Conservation (phyloP, 345 rosid genomes). For the Rhodamnia rubescens region DNA sequence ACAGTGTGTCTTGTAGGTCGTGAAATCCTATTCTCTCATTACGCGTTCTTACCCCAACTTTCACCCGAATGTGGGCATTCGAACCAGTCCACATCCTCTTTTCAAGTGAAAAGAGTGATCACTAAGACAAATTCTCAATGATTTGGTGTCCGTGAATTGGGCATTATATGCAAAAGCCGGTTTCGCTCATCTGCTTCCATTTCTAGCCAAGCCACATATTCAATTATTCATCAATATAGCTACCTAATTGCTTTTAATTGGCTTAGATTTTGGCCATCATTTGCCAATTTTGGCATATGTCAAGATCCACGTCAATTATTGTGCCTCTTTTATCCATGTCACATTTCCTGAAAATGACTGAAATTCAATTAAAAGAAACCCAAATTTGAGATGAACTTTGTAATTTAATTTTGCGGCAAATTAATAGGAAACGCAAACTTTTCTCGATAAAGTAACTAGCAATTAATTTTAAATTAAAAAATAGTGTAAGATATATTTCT, state of each 20-base stretch:
- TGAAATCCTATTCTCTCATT: no score
- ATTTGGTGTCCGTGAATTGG: not conserved
- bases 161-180: not conserved
- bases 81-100: no score
- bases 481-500: not conserved
- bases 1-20: no score
- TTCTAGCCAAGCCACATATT: not conserved
- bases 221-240: not conserved
- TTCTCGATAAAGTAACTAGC: not conserved
- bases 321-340: not conserved
- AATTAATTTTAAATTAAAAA: not conserved
- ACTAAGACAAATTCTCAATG: no score
- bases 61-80: no score
- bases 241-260: not conserved
- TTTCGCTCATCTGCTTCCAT: not conserved
- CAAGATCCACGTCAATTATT: not conserved
- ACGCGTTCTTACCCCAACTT: no score
- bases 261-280: not conserved
- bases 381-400: not conserved
- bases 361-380: not conserved
- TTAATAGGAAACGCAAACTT: not conserved
- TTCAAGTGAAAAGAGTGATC: no score
- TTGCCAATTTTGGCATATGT: not conserved
- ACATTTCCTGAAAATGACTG: not conserved
- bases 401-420: not conserved